Base-by-base conservation (phyloP, 495 filamentous ascomycete species). In the Daldinia vernicosa region DNA sequence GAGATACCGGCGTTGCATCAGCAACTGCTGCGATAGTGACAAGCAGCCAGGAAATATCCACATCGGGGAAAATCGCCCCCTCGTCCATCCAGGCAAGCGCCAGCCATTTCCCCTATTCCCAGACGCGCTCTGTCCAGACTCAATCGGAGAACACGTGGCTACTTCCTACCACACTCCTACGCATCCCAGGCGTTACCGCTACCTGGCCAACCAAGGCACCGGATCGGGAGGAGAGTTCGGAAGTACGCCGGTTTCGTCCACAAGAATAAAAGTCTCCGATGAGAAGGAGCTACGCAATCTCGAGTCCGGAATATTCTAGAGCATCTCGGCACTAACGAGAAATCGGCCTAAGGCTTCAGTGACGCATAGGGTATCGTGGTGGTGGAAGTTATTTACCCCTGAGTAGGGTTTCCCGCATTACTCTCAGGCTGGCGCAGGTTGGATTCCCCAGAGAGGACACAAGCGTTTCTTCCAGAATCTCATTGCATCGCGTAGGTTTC, bases 171-270 rank as follows among this genome's bases (percentile, higher is more conserved):
- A 63, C 72, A 0, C 67, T 69, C 9, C 17, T 76, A 4, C 54
- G 74, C 56, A 57, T 74, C 22, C 65, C 57, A n/a, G 62, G 58
- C 15, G 39, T 61, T 1, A 26, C 68, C 11, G 22, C 71, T 1
- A 74, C 74, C 54, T 74, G 66, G 68, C 71, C 71, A 1, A 40
- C 12, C 30, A 39, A 69, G 19, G 1, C n/a, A 2, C 24, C 59
- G 12, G n/a, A n/a, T n/a, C n/a, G n/a, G n/a, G n/a, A n/a, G 0
- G 35, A 50, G 57, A 4, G 24, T 52, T 17, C 50, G 57, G 15
- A 66, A 52, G 54, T 30, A 19, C 3, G 2, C 33, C 0, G 30
- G 28, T 39, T n/a, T n/a, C 19, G 50, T 37, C 35, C 37, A 62
- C 58, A 28, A 47, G 35, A 32, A 40, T 15, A 24, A 26, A n/a